Conservation (phyloP, 2,329 filamentous ascomycete species). For the Trichoderma asperellum region DNA sequence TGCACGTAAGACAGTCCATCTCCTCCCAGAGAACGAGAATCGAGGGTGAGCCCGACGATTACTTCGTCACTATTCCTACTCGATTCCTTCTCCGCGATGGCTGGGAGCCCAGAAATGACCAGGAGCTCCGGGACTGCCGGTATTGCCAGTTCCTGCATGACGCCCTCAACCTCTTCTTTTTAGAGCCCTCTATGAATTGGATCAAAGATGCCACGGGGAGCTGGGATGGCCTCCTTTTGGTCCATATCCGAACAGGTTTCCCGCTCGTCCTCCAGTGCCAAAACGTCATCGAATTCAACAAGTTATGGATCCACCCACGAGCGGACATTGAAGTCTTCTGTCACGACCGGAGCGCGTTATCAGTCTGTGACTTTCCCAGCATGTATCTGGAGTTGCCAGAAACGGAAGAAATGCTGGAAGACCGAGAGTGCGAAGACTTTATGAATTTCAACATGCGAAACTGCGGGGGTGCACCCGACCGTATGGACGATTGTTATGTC, state of each 20-base stretch:
- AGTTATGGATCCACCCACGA: background rate
- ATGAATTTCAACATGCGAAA: background rate
- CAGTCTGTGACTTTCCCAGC: background rate
- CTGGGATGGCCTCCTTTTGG: background rate
- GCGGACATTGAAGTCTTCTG: background rate
- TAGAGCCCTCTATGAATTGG: background rate
- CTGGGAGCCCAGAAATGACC: background rate
- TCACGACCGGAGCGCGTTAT: background rate
- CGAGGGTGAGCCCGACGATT: background rate
- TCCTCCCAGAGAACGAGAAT: background rate
- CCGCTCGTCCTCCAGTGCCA: conserved; percentile 4
- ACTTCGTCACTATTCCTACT: background rate
- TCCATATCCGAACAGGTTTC: background rate
- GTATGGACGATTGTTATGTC: background rate
- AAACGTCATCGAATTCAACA: background rate
- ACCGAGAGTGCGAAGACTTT: background rate
- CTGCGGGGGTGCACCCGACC: background rate
- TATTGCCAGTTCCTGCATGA: conserved; percentile 24
- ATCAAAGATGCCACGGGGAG: background rate
- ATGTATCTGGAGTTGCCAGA: background rate
- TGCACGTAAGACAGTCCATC: background rate
- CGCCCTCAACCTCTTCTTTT: conserved; percentile 20
- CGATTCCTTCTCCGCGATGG: background rate
- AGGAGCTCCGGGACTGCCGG: conserved; percentile 1
- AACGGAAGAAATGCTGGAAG: too few species aligned